Percentiles rank a stretch among this genome's conserved stretches.
These are phyloP conservation scores for Pseudozyma sp. DNA, from an alignment of 1,284 basidiomycete species.

Conservation along the genomic window DNA sequence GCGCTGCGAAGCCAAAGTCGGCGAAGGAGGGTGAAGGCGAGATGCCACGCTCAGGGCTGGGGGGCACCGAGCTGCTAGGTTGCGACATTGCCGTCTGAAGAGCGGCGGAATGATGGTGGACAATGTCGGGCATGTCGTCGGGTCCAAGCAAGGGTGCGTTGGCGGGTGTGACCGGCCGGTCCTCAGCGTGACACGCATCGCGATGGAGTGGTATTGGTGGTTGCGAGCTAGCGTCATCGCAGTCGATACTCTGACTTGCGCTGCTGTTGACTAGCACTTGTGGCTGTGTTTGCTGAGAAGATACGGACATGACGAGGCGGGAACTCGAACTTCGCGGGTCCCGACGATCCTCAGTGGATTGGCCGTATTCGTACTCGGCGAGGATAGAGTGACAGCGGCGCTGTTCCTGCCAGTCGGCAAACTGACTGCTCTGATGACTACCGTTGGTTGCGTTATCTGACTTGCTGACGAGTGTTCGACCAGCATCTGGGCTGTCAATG, in stretches of 20 bases:
- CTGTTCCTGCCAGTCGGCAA: constrained; percentile 43
- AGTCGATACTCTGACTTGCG: constrained; percentile 1
- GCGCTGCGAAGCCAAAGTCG: constrained; percentile 21
- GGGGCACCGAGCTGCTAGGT: constrained; percentile 15
- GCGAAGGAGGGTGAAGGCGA: constrained; percentile 36
- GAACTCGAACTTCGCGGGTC: constrained; percentile 42
- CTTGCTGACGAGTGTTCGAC: constrained; percentile 1
- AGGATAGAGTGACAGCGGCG: constrained; percentile 39
- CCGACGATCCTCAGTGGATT: constrained; percentile 36
- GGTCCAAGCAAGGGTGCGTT: not conserved
- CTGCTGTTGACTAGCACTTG: constrained; percentile 10
- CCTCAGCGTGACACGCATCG: not conserved
- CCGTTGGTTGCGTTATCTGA: constrained; percentile 8
- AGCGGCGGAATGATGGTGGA: constrained; percentile 6
- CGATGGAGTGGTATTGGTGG: constrained; percentile 15
- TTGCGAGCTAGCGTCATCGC: constrained; percentile 4
- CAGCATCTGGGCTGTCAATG: constrained; percentile 25
- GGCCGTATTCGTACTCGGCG: constrained; percentile 34
- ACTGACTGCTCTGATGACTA: constrained; percentile 13
- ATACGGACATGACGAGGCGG: constrained; percentile 34
- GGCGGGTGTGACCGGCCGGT: not conserved
- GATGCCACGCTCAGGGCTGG: constrained; percentile 27
- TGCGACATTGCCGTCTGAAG: constrained; percentile 26
- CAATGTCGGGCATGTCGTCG: not conserved
- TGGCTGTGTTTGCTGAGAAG: constrained; percentile 17